phyloP scores from a whole-genome alignment of 129 eudicot genomes.

The Tagetes patula region DNA sequence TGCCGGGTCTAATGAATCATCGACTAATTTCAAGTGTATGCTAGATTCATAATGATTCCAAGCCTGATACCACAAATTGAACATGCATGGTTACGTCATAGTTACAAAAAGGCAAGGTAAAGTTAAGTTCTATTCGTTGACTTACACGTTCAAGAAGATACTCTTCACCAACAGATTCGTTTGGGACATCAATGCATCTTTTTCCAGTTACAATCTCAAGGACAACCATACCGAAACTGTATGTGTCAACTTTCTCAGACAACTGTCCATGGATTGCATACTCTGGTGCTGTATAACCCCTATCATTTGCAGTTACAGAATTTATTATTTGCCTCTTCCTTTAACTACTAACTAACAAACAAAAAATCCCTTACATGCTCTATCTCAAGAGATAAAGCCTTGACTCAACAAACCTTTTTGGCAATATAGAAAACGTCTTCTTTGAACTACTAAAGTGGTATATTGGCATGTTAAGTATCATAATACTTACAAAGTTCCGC shows the following conservation, averaged over 20 bases:
- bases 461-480: constrained; percentile 17
- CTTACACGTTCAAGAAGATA: too few species aligned
- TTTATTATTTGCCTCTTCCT: too few species aligned
- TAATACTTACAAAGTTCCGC: constrained; percentile 66
- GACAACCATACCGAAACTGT: constrained; percentile 33
- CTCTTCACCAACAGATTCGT: not conserved
- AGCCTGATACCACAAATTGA: not conserved
- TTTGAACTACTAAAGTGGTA: too few species aligned
- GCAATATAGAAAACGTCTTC: too few species aligned
- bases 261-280: constrained; percentile 32
- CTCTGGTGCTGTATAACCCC: constrained; percentile 31
- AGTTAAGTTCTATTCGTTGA: too few species aligned
- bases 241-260: constrained; percentile 30
- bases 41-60: not conserved
- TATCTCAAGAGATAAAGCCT: too few species aligned
- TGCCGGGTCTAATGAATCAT: not conserved
- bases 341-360: too few species aligned
- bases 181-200: constrained; percentile 15
- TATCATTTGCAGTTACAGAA: constrained; percentile 22
- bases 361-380: too few species aligned
- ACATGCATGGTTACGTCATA: too few species aligned
- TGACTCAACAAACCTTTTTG: too few species aligned
- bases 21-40: not conserved
- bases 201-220: constrained; percentile 31
- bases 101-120: too few species aligned